These are phyloP conservation scores for Berkeleyomyces basicola DNA, from an alignment of 2,329 filamentous ascomycete genomes.

Conservation along the genomic window DNA sequence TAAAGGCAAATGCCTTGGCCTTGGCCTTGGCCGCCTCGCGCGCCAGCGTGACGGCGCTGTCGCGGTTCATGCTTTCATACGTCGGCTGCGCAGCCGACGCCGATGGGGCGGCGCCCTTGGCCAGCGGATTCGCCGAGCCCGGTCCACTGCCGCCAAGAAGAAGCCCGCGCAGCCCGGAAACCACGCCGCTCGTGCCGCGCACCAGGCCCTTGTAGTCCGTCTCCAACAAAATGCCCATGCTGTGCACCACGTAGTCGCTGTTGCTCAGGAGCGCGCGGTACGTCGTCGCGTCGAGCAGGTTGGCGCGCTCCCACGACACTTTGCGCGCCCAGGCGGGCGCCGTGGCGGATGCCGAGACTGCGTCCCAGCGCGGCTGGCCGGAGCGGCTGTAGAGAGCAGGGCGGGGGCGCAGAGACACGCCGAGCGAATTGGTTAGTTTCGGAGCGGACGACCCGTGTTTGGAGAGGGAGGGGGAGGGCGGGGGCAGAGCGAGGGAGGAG, in stretches of 20 bases:
- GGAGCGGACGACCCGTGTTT: too few species aligned
- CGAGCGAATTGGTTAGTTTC: too few species aligned
- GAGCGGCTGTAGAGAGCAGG: slow-evolving; percentile 48
- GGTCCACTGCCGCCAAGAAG: slow-evolving; percentile 41
- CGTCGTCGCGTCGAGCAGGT: slow-evolving; percentile 67
- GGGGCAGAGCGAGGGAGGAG: slow-evolving; percentile 1
- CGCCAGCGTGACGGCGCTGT: slow-evolving; percentile 69
- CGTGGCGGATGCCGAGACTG: slow-evolving; percentile 51
- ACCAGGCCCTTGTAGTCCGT: slow-evolving; percentile 94
- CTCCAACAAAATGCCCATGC: slow-evolving; percentile 89
- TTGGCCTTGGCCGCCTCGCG: slow-evolving; percentile 51
- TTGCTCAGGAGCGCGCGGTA: slow-evolving; percentile 62
- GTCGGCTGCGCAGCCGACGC: slow-evolving; percentile 38
- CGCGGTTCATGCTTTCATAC: slow-evolving; percentile 95
- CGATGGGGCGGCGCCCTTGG: slow-evolving; percentile 22
- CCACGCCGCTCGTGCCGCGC: slow-evolving; percentile 65
- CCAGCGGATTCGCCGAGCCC: slow-evolving; percentile 44
- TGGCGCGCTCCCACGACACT: slow-evolving; percentile 75
- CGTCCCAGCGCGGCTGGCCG: slow-evolving; percentile 72
- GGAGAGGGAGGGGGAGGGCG: slow-evolving; percentile 6
- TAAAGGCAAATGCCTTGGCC: slow-evolving; percentile 61
- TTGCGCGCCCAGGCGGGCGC: slow-evolving; percentile 67
- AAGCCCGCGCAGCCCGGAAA: slow-evolving; percentile 60
- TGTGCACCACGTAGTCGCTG: slow-evolving; percentile 79
- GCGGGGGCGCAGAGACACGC: too few species aligned